Conservation (phyloP, 768 basidiomycete species). For the Megacollybia marginata region DNA sequence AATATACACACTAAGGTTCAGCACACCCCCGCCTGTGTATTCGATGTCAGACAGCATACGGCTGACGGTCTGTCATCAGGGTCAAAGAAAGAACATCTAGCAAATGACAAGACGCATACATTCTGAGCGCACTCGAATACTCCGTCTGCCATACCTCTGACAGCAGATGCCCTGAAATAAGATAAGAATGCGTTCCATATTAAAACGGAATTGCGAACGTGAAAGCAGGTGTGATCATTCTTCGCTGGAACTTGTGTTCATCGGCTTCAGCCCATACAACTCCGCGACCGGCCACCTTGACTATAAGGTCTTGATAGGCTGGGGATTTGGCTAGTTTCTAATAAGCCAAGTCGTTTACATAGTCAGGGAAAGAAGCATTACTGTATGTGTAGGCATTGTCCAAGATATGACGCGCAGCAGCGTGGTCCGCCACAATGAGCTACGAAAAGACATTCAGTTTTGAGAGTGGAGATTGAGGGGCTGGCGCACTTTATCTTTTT, state of each 20-base stretch:
- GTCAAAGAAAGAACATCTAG: too few species aligned
- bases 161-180: too few species aligned
- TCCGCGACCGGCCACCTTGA: conserved; percentile 17
- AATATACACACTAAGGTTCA: neutral
- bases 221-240: conserved; percentile 18
- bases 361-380: neutral
- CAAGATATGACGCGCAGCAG: conserved; percentile 22
- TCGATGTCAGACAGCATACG: too few species aligned
- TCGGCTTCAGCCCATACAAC: conserved; percentile 21
- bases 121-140: too few species aligned
- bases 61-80: too few species aligned
- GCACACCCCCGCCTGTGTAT: neutral
- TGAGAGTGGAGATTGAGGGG: neutral
- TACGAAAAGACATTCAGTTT: neutral
- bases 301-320: conserved; percentile 14
- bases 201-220: conserved; percentile 8
- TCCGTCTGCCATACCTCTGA: too few species aligned
- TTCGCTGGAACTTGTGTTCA: conserved; percentile 17
- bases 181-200: too few species aligned
- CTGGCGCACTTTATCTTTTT: conserved; percentile 17
- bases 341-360: conserved; percentile 2
- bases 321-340: conserved; percentile 3
- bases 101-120: too few species aligned
- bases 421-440: conserved; percentile 20
- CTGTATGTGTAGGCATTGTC: conserved; percentile 19